These are phyloP conservation scores for Glutinoglossum americanum DNA, from an alignment of 495 filamentous ascomycete species.

Conservation along the genomic window DNA sequence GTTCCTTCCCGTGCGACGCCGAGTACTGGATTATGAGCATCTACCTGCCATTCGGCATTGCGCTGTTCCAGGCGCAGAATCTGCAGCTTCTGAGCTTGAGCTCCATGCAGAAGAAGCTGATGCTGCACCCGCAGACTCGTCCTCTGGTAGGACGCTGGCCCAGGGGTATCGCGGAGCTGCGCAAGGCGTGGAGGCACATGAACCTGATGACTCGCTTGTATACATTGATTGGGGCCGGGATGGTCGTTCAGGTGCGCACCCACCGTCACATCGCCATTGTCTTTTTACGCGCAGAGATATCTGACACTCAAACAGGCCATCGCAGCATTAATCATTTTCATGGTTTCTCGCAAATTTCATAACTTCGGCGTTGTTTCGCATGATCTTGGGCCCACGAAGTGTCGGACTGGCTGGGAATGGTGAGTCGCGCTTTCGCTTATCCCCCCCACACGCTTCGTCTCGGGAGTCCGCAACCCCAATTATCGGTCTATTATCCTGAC, in stretches of 20 bases:
- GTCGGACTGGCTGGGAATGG: constrained; percentile 43
- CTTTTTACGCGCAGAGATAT: background rate
- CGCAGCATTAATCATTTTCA: constrained; percentile 36
- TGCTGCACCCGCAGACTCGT: constrained; percentile 8
- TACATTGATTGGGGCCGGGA: constrained; percentile 26
- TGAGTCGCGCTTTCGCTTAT: constrained; percentile 11
- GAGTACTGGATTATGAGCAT: constrained; percentile 61
- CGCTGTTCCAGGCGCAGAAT: constrained; percentile 49
- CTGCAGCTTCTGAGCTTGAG: constrained; percentile 43
- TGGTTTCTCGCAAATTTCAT: constrained; percentile 39
- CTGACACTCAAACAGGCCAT: constrained; percentile 22
- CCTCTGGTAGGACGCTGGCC: constrained; percentile 5
- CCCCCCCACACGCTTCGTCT: background rate
- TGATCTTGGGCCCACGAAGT: constrained; percentile 20
- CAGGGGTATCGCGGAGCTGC: constrained; percentile 10
- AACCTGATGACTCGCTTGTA: constrained; percentile 25
- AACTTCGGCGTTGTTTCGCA: constrained; percentile 30
- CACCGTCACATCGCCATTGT: background rate
- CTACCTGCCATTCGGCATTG: constrained; percentile 47
- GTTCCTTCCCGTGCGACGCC: constrained; percentile 30
- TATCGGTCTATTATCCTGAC: background rate
- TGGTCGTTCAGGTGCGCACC: constrained; percentile 26
- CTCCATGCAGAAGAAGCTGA: constrained; percentile 25
- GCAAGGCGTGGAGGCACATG: constrained; percentile 16
- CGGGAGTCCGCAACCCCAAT: background rate